Percentiles rank a stretch among this genome's conserved stretches.
These are phyloP conservation scores for Pseudocercospora pini-densiflorae DNA, from an alignment of 2,329 filamentous ascomycete species.

Conservation along the genomic window DNA sequence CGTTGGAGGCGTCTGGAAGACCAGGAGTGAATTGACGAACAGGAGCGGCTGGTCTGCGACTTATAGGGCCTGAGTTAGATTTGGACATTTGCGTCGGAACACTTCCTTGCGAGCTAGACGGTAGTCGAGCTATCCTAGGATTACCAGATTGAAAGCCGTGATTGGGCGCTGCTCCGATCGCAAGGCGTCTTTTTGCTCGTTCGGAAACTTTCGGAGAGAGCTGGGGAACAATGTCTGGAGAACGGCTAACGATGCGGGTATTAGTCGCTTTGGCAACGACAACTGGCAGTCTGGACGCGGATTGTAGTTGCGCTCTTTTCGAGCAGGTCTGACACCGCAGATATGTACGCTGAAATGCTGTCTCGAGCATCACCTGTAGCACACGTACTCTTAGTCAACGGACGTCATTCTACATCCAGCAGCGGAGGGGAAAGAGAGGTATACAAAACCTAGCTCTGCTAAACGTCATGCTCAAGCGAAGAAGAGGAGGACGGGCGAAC, in stretches of 20 bases:
- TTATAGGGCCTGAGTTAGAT: constrained; percentile 7
- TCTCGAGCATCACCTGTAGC: neutral
- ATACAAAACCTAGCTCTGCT: neutral
- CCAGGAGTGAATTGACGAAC: constrained; percentile 30
- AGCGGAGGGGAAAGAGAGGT: neutral
- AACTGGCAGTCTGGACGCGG: neutral
- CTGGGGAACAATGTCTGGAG: neutral
- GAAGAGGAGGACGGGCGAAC: neutral
- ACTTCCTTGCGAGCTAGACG: constrained; percentile 7
- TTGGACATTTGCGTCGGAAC: constrained; percentile 7
- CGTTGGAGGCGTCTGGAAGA: constrained; percentile 51
- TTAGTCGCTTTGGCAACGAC: neutral
- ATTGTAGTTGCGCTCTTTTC: neutral
- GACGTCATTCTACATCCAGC: neutral
- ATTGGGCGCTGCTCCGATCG: constrained; percentile 2
- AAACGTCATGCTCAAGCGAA: neutral
- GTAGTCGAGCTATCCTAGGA: constrained; percentile 2
- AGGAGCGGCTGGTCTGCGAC: constrained; percentile 7
- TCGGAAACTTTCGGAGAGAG: constrained; percentile 3
- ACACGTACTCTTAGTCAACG: neutral
- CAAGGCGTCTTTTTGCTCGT: neutral
- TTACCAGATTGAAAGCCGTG: neutral
- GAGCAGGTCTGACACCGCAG: neutral
- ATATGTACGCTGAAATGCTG: neutral
- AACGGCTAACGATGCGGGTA: constrained; percentile 1